Percentiles rank a stretch among this genome's conserved stretches.
Evolutionary conservation across 176 grass and related monocot species (phyloP).

Genomic region (Bromus sterilis): DNA sequence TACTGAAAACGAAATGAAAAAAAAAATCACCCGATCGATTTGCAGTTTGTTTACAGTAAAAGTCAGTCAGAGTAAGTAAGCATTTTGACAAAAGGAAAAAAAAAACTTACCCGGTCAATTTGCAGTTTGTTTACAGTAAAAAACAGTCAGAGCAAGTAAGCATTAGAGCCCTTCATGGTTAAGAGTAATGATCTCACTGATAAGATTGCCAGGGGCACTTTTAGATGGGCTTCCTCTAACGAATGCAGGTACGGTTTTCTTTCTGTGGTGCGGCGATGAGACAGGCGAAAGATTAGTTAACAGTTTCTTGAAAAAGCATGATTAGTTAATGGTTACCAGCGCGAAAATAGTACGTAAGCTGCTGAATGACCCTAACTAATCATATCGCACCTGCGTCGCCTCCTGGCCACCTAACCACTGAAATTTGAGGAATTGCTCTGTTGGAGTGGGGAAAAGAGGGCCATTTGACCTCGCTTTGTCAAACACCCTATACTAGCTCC

Average conservation of each 20-base stretch:
- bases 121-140: not conserved
- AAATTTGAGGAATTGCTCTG: conserved; percentile 24
- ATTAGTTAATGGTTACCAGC: conserved; percentile 3
- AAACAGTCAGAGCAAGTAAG: not conserved
- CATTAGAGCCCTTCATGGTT: not conserved
- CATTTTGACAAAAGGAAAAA: too few relatives aligned
- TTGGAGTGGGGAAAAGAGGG: conserved; percentile 12
- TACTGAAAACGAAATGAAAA: too few relatives aligned
- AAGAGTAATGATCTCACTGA: not conserved
- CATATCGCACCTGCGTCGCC: conserved; percentile 23
- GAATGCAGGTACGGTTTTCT: not conserved
- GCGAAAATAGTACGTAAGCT: not conserved
- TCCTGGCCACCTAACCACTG: conserved; percentile 35
- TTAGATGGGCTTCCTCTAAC: not conserved
- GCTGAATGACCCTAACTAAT: conserved; percentile 31
- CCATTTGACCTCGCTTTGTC: conserved; percentile 26
- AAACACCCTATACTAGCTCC: conserved; percentile 30
- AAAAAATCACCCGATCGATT: not conserved
- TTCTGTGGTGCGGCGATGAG: not conserved
- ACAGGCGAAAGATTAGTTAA: conserved; percentile 3
- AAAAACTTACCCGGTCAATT: not conserved
- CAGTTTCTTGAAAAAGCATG: not conserved
- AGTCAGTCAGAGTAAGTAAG: not conserved
- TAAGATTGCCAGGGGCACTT: not conserved
- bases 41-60: not conserved